Evolutionary conservation across 2,329 filamentous ascomycete genomes (phyloP).

Genomic region (Bisporella sp.): DNA sequence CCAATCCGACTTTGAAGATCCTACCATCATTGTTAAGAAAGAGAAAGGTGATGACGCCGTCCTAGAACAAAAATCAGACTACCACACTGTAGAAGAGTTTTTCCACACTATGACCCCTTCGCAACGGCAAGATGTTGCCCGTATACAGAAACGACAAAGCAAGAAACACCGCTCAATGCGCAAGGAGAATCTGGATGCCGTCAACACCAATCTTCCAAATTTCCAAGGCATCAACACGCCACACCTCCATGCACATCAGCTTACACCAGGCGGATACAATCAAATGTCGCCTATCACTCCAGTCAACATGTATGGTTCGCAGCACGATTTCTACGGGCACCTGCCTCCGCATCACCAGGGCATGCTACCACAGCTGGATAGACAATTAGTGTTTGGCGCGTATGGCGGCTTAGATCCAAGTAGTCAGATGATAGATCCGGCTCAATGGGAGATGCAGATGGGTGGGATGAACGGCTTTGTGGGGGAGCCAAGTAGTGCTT

Average conservation of each 20-base stretch:
- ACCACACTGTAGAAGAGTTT: conserved; percentile 94
- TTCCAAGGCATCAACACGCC: conserved; percentile 17
- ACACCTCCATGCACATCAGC: conserved; percentile 2
- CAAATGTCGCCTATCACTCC: conserved; percentile 24
- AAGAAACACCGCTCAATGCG: conserved; percentile 29
- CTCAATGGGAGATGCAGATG: conserved; percentile 24
- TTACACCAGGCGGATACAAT: conserved; percentile 15
- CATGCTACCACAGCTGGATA: conserved; percentile 63
- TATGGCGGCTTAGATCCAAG: conserved; percentile 49
- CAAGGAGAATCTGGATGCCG: conserved; percentile 13
- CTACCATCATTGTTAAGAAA: conserved; percentile 57
- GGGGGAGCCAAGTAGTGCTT: conserved; percentile 56
- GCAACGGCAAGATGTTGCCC: conserved; percentile 24
- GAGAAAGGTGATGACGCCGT: conserved; percentile 83
- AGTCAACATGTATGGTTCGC: conserved; percentile 19
- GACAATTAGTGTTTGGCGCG: conserved; percentile 69
- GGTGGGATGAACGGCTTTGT: conserved; percentile 17
- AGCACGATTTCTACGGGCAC: conserved; percentile 29
- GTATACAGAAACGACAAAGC: conserved; percentile 30
- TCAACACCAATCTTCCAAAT: conserved; percentile 18
- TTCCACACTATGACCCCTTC: conserved; percentile 73
- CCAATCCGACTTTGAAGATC: conserved; percentile 75
- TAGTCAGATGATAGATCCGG: conserved; percentile 20
- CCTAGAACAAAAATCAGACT: conserved; percentile 77
- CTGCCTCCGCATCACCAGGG: conserved; percentile 41